Evolutionary conservation across 2,329 filamentous ascomycete genomes (phyloP).

Genomic region (Aspergillus piperis): DNA sequence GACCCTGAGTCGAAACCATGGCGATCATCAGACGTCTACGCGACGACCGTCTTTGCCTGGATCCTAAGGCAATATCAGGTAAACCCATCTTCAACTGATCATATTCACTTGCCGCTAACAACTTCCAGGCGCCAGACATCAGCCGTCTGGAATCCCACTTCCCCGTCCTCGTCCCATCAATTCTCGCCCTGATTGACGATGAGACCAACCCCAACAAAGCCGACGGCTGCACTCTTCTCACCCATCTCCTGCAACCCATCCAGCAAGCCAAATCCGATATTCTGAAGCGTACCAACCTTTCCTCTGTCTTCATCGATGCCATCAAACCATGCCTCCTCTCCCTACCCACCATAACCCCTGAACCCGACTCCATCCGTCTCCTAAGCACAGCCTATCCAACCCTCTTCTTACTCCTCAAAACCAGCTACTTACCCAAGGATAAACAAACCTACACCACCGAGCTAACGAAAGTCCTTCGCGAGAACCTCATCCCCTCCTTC

Average conservation of each 20-base stretch:
- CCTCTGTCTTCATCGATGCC: conserved; percentile 49
- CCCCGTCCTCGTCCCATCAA: conserved; percentile 46
- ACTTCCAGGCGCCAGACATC: conserved; percentile 28
- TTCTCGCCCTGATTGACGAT: conserved; percentile 49
- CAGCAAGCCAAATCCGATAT: conserved; percentile 41
- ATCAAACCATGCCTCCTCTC: conserved; percentile 67
- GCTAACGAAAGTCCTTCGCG: conserved; percentile 33
- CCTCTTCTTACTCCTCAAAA: conserved; percentile 59
- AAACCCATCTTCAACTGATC: too few species aligned
- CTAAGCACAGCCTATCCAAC: conserved; percentile 67
- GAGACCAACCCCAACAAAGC: conserved; percentile 39
- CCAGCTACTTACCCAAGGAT: conserved; percentile 36
- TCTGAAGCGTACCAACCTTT: conserved; percentile 45
- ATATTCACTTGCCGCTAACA: conserved; percentile 8
- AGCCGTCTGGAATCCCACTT: conserved; percentile 45
- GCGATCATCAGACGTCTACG: conserved; percentile 40
- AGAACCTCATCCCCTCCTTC: conserved; percentile 41
- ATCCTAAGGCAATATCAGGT: conserved; percentile 41
- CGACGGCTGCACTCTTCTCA: conserved; percentile 41
- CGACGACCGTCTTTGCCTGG: conserved; percentile 39
- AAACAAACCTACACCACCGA: conserved; percentile 20
- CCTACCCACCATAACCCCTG: conserved; percentile 74
- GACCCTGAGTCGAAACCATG: conserved; percentile 43
- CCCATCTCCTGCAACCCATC: conserved; percentile 37
- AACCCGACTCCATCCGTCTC: conserved; percentile 66